Percentiles rank a stretch among this genome's conserved stretches.
These are phyloP conservation scores for Eimeria acervulina DNA, from an alignment of 169 alveolate species.

Conservation along the genomic window DNA sequence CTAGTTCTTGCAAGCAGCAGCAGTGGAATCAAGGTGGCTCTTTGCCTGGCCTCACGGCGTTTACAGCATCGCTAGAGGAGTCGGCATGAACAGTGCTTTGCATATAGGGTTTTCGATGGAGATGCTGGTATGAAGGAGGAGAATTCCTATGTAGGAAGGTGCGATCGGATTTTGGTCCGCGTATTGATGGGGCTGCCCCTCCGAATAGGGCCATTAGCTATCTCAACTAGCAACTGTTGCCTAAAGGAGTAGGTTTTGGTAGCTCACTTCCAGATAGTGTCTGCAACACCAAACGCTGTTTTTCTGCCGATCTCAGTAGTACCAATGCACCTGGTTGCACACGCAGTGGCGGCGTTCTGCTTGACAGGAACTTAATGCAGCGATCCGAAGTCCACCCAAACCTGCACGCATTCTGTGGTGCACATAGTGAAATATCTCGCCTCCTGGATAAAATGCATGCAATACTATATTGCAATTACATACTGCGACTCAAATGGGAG, in stretches of 20 bases:
- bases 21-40: neutral
- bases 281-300: conserved; percentile 43
- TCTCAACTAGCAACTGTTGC: neutral
- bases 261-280: conserved; percentile 57
- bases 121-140: neutral
- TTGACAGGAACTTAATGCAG: conserved; percentile 55
- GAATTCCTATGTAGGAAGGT: neutral
- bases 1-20: neutral
- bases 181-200: neutral
- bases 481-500: neutral
- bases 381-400: conserved; percentile 38
- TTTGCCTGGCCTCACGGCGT: neutral
- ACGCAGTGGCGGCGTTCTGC: conserved; percentile 63
- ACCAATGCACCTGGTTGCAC: neutral
- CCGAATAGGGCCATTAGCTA: neutral
- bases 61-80: neutral
- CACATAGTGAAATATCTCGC: neutral
- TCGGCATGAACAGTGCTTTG: neutral
- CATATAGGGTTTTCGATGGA: no score
- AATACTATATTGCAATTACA: neutral
- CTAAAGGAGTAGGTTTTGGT: neutral
- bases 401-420: conserved; percentile 48
- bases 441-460: neutral
- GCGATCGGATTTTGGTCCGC: neutral
- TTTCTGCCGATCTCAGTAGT: conserved; percentile 28